Conservation (phyloP, 163 green algal genomes). For the Scenedesmus sp. region DNA sequence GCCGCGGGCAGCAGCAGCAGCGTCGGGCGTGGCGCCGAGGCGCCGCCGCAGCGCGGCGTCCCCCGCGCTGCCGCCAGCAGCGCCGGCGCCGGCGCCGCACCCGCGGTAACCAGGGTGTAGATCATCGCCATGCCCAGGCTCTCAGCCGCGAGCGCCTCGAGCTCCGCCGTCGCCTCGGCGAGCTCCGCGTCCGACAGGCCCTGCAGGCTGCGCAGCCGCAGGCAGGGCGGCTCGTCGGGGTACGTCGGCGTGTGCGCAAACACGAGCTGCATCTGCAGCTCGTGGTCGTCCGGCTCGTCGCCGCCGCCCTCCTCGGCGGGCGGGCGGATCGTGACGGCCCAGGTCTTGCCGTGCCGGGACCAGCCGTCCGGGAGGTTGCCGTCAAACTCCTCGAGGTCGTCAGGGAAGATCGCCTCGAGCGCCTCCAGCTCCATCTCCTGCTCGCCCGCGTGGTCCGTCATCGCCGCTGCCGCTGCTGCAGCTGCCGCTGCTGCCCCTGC, state of each 20-base stretch:
- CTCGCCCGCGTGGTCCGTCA: constrained; percentile 83
- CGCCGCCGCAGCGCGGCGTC: no score
- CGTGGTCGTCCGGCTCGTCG: constrained; percentile 11
- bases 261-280: constrained; percentile 61
- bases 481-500: constrained; percentile 1
- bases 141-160: constrained; percentile 69
- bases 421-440: constrained; percentile 96
- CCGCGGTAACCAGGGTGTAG: constrained; percentile 79
- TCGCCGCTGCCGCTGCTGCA: constrained; percentile 17
- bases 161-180: constrained; percentile 49
- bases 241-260: constrained; percentile 82
- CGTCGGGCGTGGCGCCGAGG: no score
- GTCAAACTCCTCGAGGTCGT: constrained; percentile 78
- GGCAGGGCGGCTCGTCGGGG: constrained; percentile 80
- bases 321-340: constrained; percentile 47
- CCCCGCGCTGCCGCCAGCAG: no score
- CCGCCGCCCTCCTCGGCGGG: constrained; percentile 41
- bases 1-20: no score
- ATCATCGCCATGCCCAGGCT: constrained; percentile 96
- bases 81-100: no score
- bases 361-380: constrained; percentile 66
- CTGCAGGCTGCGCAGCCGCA: constrained; percentile 65
- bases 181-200: constrained; percentile 82
- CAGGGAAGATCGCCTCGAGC: constrained; percentile 92
- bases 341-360: constrained; percentile 52